These are phyloP conservation scores for Xylaria digitata DNA, from an alignment of 2,329 filamentous ascomycete species.

Conservation along the genomic window DNA sequence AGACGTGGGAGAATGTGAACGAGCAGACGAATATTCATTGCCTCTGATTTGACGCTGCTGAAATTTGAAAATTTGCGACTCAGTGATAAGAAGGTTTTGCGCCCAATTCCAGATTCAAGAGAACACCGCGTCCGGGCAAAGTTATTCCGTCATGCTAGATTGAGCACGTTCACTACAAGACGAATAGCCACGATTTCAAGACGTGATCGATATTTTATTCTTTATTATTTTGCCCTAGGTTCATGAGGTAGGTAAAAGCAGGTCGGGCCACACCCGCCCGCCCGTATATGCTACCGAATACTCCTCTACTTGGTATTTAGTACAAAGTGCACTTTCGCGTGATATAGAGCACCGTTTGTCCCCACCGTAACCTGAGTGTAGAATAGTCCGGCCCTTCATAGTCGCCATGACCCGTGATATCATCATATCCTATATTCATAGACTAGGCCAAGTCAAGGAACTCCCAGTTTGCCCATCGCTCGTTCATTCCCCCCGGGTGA, in stretches of 20 bases:
- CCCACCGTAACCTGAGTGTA: background rate
- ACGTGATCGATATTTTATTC: background rate
- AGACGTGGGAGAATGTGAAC: constrained; percentile 32
- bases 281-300: background rate
- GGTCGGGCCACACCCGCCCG: background rate
- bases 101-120: background rate
- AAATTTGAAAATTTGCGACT: constrained; percentile 8
- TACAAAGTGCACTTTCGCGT: background rate
- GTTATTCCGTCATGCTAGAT: background rate
- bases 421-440: constrained; percentile 16
- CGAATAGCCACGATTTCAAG: background rate
- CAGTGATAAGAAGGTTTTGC: background rate
- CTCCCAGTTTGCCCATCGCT: background rate
- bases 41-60: background rate
- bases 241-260: background rate
- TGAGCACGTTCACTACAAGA: background rate
- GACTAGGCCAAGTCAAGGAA: constrained; percentile 12
- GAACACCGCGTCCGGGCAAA: background rate
- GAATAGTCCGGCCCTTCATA: background rate
- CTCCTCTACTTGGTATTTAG: background rate
- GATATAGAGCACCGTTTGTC: background rate
- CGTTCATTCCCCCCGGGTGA: background rate
- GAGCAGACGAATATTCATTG: constrained; percentile 7
- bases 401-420: constrained; percentile 9
- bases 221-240: constrained; percentile 2